A percentile compares a stretch with the other conserved stretches of the same genome.
These are phyloP conservation scores for Anethum foeniculum DNA, from an alignment of 140 eudicot species.

Conservation along the genomic window DNA sequence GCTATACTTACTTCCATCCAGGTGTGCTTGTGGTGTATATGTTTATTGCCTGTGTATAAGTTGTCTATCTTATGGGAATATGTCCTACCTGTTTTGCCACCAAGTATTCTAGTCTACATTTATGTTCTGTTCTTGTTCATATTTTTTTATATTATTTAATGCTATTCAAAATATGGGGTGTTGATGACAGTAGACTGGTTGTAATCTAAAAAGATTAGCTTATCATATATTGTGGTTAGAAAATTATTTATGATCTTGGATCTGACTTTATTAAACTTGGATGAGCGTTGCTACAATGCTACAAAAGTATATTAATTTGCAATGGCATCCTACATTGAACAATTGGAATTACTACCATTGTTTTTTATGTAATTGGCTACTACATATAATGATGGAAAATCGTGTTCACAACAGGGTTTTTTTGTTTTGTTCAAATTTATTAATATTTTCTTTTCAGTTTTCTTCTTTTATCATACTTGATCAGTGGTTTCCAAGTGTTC, in stretches of 20 bases:
- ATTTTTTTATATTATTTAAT: not conserved
- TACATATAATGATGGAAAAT: not conserved
- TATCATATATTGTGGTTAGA: not conserved
- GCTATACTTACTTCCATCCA: constrained; percentile 7
- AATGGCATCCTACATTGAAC: not conserved
- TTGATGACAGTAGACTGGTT: not conserved
- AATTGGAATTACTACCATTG: not conserved
- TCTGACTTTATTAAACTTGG: not conserved
- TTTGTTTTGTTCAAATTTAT: not conserved
- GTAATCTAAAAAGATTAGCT: not conserved
- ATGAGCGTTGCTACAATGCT: not conserved
- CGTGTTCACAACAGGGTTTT: not conserved
- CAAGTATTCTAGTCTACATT: not conserved
- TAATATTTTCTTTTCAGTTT: not conserved
- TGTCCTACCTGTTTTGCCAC: not conserved
- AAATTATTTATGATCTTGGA: not conserved
- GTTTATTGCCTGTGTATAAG: not conserved
- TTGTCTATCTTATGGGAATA: not conserved
- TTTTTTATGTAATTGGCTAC: not conserved
- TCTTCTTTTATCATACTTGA: not conserved
- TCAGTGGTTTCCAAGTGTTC: not conserved
- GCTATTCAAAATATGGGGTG: not conserved
- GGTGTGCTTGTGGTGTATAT: not conserved
- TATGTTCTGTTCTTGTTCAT: not conserved
- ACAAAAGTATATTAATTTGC: not conserved